Evolutionary conservation across 2,329 filamentous ascomycete genomes (phyloP).

Genomic region (Fusarium sp.): DNA sequence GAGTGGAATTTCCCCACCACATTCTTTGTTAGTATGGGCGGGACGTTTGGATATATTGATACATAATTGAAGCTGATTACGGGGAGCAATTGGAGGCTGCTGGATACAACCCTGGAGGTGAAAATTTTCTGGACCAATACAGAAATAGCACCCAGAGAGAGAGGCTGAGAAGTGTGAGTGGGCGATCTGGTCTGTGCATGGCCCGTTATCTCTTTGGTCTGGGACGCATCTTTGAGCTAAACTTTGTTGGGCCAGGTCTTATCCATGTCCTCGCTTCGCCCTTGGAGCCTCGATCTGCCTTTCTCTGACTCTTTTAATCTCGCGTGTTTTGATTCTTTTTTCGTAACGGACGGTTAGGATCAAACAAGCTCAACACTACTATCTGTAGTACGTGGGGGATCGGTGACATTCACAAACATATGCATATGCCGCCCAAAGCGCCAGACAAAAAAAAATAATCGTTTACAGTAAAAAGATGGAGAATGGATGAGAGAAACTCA

Average conservation of each 20-base stretch:
- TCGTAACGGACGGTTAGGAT: background rate
- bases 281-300: constrained; percentile 10
- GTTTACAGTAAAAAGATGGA: background rate
- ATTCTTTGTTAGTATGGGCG: background rate
- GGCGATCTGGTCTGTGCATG: constrained; percentile 37
- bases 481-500: background rate
- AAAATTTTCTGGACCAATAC: constrained; percentile 32
- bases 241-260: constrained; percentile 1
- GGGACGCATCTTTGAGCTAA: constrained; percentile 10
- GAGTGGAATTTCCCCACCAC: constrained; percentile 28
- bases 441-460: background rate
- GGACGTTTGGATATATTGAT: background rate
- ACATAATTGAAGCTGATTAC: constrained; percentile 17
- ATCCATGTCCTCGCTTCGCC: constrained; percentile 18
- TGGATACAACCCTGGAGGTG: constrained; percentile 14
- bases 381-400: constrained; percentile 14
- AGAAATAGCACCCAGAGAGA: constrained; percentile 18
- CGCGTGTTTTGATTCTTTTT: too few species aligned
- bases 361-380: constrained; percentile 25
- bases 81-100: constrained; percentile 1
- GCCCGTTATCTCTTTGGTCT: constrained; percentile 34
- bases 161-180: constrained; percentile 32
- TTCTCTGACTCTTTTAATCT: constrained; percentile 2
- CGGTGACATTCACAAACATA: background rate
- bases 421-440: background rate